Conservation (phyloP, 1,284 basidiomycete genomes). For the Cryptococcus jaspeensis region DNA sequence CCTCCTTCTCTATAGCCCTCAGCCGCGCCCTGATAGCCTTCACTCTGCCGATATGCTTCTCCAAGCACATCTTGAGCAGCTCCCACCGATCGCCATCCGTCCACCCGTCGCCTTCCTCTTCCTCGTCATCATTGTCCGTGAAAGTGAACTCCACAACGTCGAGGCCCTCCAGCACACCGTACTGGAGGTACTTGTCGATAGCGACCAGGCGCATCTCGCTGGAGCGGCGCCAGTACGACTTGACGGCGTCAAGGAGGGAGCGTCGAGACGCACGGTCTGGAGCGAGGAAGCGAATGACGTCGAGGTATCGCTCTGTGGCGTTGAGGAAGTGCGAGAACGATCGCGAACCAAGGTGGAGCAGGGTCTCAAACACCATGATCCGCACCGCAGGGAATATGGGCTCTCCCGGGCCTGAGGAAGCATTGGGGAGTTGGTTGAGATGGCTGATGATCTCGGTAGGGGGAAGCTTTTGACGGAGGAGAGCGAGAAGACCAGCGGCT, state of each 20-base stretch:
- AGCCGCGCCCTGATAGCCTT: constrained; percentile 71
- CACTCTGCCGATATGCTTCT: constrained; percentile 85
- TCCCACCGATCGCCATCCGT: constrained; percentile 73
- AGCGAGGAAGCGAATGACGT: constrained; percentile 72
- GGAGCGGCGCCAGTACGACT: constrained; percentile 75
- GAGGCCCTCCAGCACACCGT: constrained; percentile 91
- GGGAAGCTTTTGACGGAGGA: constrained; percentile 68
- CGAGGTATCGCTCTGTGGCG: constrained; percentile 94
- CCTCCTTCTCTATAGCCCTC: constrained; percentile 72
- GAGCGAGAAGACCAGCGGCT: constrained; percentile 74
- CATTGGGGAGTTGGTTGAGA: constrained; percentile 61
- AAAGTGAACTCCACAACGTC: constrained; percentile 91
- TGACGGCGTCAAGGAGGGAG: constrained; percentile 69
- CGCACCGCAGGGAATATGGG: constrained; percentile 66
- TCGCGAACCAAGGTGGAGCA: constrained; percentile 86
- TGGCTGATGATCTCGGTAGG: constrained; percentile 76
- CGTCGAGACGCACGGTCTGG: constrained; percentile 55
- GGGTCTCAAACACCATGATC: constrained; percentile 81
- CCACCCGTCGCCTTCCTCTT: constrained; percentile 49
- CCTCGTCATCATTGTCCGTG: constrained; percentile 49
- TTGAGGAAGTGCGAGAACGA: constrained; percentile 99
- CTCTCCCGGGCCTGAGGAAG: constrained; percentile 43
- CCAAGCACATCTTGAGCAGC: constrained; percentile 68
- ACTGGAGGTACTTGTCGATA: constrained; percentile 97
- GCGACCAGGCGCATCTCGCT: constrained; percentile 85